Conservation (phyloP, 2,329 filamentous ascomycete genomes). For the Fusarium sp. region DNA sequence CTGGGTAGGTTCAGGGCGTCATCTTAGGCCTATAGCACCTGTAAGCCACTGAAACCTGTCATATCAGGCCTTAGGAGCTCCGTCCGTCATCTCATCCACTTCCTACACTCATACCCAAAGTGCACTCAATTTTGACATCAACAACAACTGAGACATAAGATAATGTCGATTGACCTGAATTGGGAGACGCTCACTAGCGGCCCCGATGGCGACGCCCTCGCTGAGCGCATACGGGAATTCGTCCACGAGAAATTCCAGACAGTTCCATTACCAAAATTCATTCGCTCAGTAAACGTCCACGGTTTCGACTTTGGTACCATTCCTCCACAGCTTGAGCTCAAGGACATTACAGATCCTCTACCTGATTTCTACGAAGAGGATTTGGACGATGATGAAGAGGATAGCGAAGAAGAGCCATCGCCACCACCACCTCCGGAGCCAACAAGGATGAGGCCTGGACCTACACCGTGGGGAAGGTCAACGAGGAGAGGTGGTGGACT, state of each 20-base stretch:
- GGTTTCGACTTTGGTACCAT: conserved; percentile 91
- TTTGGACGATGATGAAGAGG: conserved; percentile 61
- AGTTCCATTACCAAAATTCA: conserved; percentile 90
- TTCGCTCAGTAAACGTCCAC: conserved; percentile 94
- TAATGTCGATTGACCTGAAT: conserved; percentile 97
- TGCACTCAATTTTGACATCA: neutral
- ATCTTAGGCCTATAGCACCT: neutral
- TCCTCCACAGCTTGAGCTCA: conserved; percentile 86
- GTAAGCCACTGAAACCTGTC: conserved; percentile 16
- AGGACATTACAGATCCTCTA: conserved; percentile 95
- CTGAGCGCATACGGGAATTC: conserved; percentile 88
- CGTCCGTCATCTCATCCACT: conserved; percentile 22
- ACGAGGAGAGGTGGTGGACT: conserved; percentile 43
- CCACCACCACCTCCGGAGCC: conserved; percentile 28
- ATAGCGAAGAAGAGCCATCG: conserved; percentile 48
- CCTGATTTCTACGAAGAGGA: conserved; percentile 95
- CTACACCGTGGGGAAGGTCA: conserved; percentile 20
- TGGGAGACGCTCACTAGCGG: conserved; percentile 94
- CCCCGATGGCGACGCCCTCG: conserved; percentile 84
- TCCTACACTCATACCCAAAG: neutral
- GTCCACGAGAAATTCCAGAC: conserved; percentile 96
- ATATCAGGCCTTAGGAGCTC: neutral
- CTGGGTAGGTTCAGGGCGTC: neutral
- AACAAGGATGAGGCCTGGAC: conserved; percentile 33
- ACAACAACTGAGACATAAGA: neutral